Conservation (phyloP, 2,329 filamentous ascomycete species). For the Monosporascus sp. region DNA sequence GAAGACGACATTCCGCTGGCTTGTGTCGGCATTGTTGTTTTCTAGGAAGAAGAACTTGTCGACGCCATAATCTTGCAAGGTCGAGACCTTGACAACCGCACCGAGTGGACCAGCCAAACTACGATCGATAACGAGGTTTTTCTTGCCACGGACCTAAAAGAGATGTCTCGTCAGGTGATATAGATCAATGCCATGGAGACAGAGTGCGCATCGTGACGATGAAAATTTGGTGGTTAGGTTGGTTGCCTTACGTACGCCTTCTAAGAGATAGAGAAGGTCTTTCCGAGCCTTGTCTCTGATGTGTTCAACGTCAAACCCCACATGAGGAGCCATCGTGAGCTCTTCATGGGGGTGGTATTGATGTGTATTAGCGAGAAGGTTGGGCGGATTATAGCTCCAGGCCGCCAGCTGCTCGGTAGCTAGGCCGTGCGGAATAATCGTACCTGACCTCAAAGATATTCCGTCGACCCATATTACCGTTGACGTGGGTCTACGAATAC, state of each 20-base stretch:
- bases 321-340: conserved; percentile 64
- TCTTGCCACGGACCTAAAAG: conserved; percentile 88
- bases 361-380: conserved; percentile 5
- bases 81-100: conserved; percentile 90
- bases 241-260: conserved; percentile 70
- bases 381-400: no score
- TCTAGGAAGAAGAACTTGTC: conserved; percentile 97
- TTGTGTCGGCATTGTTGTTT: conserved; percentile 90
- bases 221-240: conserved; percentile 8
- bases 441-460: no score
- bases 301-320: conserved; percentile 68
- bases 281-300: conserved; percentile 79
- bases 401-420: no score
- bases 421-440: no score
- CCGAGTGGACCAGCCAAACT: conserved; percentile 85
- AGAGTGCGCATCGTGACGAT: neutral
- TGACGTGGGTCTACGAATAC: no score
- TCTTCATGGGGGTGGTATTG: conserved; percentile 38
- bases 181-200: conserved; percentile 1
- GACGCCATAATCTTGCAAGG: conserved; percentile 93
- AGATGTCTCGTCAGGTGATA: conserved; percentile 11
- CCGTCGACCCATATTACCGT: no score
- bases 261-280: conserved; percentile 84
- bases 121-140: conserved; percentile 92
- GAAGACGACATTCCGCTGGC: conserved; percentile 92